phyloP scores from a whole-genome alignment of 306 rosid species.

The Mimosa bimucronata region DNA sequence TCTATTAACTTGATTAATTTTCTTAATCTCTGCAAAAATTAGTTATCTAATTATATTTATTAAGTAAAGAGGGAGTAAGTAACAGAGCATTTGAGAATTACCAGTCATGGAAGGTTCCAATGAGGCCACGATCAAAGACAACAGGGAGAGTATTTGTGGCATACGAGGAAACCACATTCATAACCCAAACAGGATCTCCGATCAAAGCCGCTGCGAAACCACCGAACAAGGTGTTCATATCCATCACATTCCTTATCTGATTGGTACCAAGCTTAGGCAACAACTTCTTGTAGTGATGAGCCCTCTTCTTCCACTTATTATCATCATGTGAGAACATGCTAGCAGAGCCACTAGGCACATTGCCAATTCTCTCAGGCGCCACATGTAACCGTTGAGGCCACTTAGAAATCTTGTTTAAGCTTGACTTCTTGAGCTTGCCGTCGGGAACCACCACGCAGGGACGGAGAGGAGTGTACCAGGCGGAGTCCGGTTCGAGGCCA shows the following conservation, averaged over 20 bases:
- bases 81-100: conserved; percentile 32
- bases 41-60: too few relatives aligned
- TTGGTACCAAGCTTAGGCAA: conserved; percentile 79
- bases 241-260: conserved; percentile 92
- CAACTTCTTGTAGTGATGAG: conserved; percentile 84
- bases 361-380: conserved; percentile 70
- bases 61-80: too few relatives aligned
- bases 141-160: conserved; percentile 80
- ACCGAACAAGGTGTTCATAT: conserved; percentile 90
- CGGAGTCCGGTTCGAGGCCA: conserved; percentile 88
- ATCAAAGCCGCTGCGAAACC: conserved; percentile 83
- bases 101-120: conserved; percentile 96
- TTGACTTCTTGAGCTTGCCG: conserved; percentile 63
- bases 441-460: conserved; percentile 76
- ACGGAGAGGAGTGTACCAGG: conserved; percentile 96
- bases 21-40: too few relatives aligned
- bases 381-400: conserved; percentile 82
- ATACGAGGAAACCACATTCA: conserved; percentile 96
- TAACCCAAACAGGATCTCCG: conserved; percentile 91
- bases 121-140: conserved; percentile 88
- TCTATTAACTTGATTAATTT: too few relatives aligned
- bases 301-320: conserved; percentile 80
- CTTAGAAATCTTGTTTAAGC: conserved; percentile 57
- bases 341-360: conserved; percentile 61
- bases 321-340: conserved; percentile 74